Evolutionary conservation across 148 eudicot species (phyloP), one percentile per base, ranked within the genome.

Genomic region (Silene latifolia): DNA sequence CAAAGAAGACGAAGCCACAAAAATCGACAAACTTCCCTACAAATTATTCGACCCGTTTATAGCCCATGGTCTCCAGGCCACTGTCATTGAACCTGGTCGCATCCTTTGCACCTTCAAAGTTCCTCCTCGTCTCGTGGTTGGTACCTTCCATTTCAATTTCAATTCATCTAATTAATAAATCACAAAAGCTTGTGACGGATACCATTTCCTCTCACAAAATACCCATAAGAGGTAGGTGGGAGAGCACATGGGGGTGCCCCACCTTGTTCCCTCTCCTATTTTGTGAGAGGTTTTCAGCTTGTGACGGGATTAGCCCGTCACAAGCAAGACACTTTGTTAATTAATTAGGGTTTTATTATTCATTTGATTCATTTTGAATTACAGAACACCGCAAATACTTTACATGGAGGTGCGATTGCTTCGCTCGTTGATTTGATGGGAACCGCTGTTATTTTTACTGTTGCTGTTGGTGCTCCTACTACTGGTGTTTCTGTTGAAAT

Each of bases 371-470:
- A 27, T 76, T 56, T 39, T 39, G 72, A 21, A 65, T 21, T 23
- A 62, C 57, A 93, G 97, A 89, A 91, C 75, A 83, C 87, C 1
- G 93, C 82, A 24, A 88, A 93, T 79, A 82, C 87, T 3, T 69
- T 93, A 64, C 97, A 93, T 61, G 95, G 97, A 9, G 95, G 93
- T 27, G 97, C 92, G 12, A 89, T 88, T 24, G 97, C 95, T 24
- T 78, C 95, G n/a, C 80, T 93, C 65, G 89, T 91, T 54, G 95
- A 89, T 74, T 23, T 91, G 65, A 76, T 91, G 51, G 97, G 97
- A 4, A 88, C 98, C 1, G 91, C 98, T 71, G 89, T 71, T 46
- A 72, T 91, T 1, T 78, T 19, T 75, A 80, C 91, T 17, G 73
- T n/a, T n/a, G n/a, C n/a, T n/a, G n/a, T 75, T 61, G 90, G 91